Conservation (phyloP, 768 basidiomycete species). For the Hirschioporus abietinus region DNA sequence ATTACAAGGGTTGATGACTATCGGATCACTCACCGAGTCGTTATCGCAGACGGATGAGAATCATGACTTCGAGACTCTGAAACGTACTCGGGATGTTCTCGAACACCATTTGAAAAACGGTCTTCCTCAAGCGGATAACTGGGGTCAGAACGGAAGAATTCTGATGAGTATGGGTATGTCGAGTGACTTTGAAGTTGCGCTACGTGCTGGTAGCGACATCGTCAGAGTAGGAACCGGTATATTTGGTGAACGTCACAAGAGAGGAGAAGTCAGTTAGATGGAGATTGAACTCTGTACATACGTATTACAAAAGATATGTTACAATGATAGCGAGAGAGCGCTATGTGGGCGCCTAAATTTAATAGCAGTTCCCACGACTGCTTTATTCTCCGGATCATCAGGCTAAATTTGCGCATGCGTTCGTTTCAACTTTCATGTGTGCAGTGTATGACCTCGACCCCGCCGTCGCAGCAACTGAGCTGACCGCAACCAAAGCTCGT, state of each 20-base stretch:
- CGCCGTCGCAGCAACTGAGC: too few relatives aligned
- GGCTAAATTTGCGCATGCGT: background rate
- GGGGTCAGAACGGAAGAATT: slow-evolving; percentile 52
- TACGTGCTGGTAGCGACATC: slow-evolving; percentile 78
- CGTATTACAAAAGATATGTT: background rate
- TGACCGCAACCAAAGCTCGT: too few relatives aligned
- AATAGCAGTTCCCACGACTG: background rate
- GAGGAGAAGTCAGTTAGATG: slow-evolving; percentile 20
- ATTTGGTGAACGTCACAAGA: slow-evolving; percentile 69
- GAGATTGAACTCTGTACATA: background rate
- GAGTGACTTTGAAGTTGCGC: slow-evolving; percentile 84
- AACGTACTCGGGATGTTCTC: slow-evolving; percentile 56
- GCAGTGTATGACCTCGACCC: too few relatives aligned
- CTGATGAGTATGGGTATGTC: slow-evolving; percentile 96
- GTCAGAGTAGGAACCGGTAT: slow-evolving; percentile 91
- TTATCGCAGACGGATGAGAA: slow-evolving; percentile 46
- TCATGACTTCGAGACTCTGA: slow-evolving; percentile 71
- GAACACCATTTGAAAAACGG: slow-evolving; percentile 34
- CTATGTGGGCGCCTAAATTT: background rate
- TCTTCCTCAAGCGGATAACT: slow-evolving; percentile 14
- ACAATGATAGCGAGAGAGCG: background rate
- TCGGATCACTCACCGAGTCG: slow-evolving; percentile 78
- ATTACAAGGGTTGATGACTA: slow-evolving; percentile 93
- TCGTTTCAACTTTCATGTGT: background rate
- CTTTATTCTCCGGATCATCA: background rate